Percentiles rank a stretch among this genome's conserved stretches.
Conservation (phyloP, 148 eudicot species). For the Persicaria tinctoria region DNA sequence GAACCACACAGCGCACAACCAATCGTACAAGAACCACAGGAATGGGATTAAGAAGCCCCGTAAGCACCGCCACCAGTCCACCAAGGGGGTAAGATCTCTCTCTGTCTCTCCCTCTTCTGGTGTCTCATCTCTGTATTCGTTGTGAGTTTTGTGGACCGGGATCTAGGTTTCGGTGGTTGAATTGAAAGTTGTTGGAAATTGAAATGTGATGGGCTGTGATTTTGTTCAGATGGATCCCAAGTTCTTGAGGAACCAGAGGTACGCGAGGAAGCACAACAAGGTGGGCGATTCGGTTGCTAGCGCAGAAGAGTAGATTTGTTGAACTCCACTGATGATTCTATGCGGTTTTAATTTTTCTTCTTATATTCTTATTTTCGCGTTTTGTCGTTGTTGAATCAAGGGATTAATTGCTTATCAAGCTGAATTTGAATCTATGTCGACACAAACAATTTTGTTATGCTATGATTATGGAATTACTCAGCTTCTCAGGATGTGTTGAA, state of each 20-base stretch:
- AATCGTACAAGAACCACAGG: constrained; percentile 69
- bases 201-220: background rate
- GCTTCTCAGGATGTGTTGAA: background rate
- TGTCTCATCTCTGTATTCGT: background rate
- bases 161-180: background rate
- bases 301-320: constrained; percentile 39
- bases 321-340: background rate
- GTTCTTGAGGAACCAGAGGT: constrained; percentile 92
- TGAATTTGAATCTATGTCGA: background rate
- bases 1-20: constrained; percentile 90
- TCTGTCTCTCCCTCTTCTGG: background rate
- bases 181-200: background rate
- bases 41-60: constrained; percentile 90
- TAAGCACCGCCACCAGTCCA: constrained; percentile 67
- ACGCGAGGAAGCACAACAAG: constrained; percentile 90
- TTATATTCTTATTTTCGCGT: background rate
- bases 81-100: constrained; percentile 56
- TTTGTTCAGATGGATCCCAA: constrained; percentile 70
- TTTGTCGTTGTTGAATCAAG: constrained; percentile 2
- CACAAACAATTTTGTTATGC: background rate
- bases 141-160: background rate
- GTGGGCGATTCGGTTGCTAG: constrained; percentile 36
- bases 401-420: background rate
- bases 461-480: background rate
- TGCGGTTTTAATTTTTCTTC: background rate